These are phyloP conservation scores for Drechslerella dactyloides DNA, from an alignment of 2,329 filamentous ascomycete species.

Conservation along the genomic window DNA sequence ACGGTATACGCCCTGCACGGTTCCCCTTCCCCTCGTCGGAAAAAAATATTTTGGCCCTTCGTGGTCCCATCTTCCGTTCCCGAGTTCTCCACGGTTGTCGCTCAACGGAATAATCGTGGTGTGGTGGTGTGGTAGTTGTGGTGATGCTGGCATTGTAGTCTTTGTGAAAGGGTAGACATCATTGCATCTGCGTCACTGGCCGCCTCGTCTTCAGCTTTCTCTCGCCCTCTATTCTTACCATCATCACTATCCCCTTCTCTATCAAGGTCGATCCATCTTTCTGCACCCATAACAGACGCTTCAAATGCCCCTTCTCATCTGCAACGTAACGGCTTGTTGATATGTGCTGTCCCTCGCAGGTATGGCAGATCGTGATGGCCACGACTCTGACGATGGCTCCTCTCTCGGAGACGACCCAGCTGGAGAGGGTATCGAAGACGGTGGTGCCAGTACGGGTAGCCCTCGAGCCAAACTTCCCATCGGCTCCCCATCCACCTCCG, in stretches of 20 bases:
- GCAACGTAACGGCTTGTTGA: slow-evolving; percentile 1
- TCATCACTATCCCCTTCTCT: neutral
- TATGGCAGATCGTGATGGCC: slow-evolving; percentile 51
- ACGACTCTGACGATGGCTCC: slow-evolving; percentile 45
- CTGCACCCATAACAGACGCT: neutral
- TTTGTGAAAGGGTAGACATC: no score
- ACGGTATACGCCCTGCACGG: neutral
- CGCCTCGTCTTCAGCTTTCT: neutral
- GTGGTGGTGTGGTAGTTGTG: no score
- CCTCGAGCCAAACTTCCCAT: slow-evolving; percentile 11
- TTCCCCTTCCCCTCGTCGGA: neutral
- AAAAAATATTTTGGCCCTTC: neutral
- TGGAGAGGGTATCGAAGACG: slow-evolving; percentile 42
- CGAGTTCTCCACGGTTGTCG: no score
- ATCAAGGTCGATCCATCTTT: slow-evolving; percentile 3
- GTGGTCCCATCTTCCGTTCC: neutral
- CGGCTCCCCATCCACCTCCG: slow-evolving; percentile 28
- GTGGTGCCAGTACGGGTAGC: slow-evolving; percentile 13
- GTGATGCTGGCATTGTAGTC: no score
- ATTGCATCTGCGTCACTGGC: neutral
- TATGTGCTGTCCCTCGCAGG: slow-evolving; percentile 17
- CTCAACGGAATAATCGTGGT: no score
- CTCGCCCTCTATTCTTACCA: neutral
- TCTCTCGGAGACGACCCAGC: slow-evolving; percentile 43
- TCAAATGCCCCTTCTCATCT: neutral